Evolutionary conservation across 2,329 filamentous ascomycete species (phyloP).

Genomic region (Magnaporthiopsis poae): DNA sequence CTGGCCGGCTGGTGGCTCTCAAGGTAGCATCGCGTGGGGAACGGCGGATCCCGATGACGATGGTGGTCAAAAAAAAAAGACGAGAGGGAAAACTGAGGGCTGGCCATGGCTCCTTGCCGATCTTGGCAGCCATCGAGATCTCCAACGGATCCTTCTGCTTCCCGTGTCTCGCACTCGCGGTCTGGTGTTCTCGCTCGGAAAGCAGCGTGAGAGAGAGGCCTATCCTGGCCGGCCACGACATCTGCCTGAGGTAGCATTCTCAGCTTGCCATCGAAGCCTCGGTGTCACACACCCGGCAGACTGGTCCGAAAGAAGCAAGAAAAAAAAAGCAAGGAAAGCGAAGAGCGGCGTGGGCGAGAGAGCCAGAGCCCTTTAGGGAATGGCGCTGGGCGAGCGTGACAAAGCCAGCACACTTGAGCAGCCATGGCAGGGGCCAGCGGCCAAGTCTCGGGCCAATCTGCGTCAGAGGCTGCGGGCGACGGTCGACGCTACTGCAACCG

Average conservation of each 20-base stretch:
- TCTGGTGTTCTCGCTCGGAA: neutral
- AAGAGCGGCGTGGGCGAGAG: neutral
- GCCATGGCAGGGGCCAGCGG: neutral
- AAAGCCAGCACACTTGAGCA: neutral
- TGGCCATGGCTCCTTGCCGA: neutral
- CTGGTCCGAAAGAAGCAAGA: neutral
- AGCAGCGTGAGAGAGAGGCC: neutral
- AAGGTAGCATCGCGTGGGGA: neutral
- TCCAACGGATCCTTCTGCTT: neutral
- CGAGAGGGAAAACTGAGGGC: neutral
- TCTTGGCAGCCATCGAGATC: neutral
- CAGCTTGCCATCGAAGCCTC: neutral
- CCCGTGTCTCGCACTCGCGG: neutral
- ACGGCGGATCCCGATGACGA: neutral
- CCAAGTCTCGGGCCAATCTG: neutral
- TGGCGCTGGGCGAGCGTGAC: neutral
- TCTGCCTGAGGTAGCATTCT: neutral
- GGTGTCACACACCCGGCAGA: neutral
- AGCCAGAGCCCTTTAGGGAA: neutral
- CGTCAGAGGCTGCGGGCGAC: neutral
- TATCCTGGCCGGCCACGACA: neutral
- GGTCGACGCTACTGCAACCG: neutral
- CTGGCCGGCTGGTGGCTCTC: neutral
- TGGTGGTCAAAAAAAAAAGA: neutral
- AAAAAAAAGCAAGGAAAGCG: neutral